Percentiles rank a stretch among this genome's conserved stretches.
Conservation (phyloP, 257 asterid genomes). For the Echites panduratus region DNA sequence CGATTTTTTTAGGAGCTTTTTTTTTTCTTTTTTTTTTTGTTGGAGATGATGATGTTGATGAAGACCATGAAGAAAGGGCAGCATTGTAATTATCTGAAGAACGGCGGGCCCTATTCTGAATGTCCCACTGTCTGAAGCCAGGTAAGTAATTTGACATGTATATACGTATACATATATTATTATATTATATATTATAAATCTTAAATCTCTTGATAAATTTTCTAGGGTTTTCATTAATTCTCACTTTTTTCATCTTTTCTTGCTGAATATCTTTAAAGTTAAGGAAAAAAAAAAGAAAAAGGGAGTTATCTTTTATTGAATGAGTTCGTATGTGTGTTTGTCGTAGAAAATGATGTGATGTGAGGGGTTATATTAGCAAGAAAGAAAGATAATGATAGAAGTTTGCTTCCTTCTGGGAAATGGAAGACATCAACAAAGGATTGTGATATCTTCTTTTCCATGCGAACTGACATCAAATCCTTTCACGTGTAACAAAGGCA, state of each 20-base stretch:
- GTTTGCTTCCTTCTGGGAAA: constrained; percentile 17
- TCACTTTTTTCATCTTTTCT: neutral
- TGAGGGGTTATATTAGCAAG: neutral
- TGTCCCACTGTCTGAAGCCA: constrained; percentile 15
- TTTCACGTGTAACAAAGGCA: constrained; percentile 36
- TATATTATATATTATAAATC: neutral
- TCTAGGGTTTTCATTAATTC: constrained; percentile 10
- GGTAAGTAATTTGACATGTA: constrained; percentile 12
- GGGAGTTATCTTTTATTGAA: too few species aligned
- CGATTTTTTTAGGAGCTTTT: neutral
- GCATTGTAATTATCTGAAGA: neutral
- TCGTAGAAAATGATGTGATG: neutral
- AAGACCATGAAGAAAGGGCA: neutral
- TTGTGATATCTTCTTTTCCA: constrained; percentile 13
- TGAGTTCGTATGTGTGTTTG: neutral
- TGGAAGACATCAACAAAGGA: constrained; percentile 5
- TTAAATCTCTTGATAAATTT: neutral
- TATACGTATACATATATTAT: too few species aligned
- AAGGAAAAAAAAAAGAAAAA: too few species aligned
- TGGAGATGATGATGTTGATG: constrained; percentile 4
- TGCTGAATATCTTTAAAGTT: neutral
- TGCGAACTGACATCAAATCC: constrained; percentile 28
- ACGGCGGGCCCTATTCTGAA: constrained; percentile 7
- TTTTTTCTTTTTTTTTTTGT: neutral
- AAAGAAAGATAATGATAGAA: neutral